Conservation (phyloP, 208 protist genomes). For the Borovskyia barvae region DNA sequence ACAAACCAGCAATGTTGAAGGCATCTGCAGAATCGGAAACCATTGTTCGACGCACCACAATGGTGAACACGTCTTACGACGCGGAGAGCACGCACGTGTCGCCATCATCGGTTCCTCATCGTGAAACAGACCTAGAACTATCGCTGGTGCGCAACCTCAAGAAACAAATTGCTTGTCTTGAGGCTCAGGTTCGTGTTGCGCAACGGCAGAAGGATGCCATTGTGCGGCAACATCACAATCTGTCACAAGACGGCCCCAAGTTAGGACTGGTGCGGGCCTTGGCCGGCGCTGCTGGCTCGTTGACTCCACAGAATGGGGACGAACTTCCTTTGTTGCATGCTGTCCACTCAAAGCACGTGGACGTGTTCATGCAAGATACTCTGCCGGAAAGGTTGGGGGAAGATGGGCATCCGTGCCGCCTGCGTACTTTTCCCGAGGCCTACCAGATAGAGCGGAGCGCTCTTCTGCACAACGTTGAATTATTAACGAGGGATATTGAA, state of each 20-base stretch:
- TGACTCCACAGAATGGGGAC: not conserved
- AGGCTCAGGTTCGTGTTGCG: conserved; percentile 43
- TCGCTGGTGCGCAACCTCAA: conserved; percentile 70
- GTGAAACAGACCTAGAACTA: no score
- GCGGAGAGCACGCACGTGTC: no score
- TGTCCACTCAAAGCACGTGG: not conserved
- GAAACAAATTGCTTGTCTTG: conserved; percentile 58
- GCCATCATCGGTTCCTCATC: no score
- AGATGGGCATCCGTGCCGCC: not conserved
- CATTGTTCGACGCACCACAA: no score
- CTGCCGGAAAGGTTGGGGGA: no score
- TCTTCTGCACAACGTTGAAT: conserved; percentile 46
- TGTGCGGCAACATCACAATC: not conserved
- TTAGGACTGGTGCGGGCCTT: no score
- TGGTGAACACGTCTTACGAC: no score
- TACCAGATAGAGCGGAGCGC: conserved; percentile 38
- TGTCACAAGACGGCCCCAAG: no score
- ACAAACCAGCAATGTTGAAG: no score
- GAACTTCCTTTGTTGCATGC: conserved; percentile 8
- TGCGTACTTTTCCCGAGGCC: conserved; percentile 21
- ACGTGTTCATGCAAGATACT: no score
- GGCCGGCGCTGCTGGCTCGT: not conserved
- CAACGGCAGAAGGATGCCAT: conserved; percentile 22
- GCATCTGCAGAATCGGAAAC: no score
- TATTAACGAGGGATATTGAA: conserved; percentile 37